Conservation (phyloP, 2,329 filamentous ascomycete species). For the Cercospora beticola region DNA sequence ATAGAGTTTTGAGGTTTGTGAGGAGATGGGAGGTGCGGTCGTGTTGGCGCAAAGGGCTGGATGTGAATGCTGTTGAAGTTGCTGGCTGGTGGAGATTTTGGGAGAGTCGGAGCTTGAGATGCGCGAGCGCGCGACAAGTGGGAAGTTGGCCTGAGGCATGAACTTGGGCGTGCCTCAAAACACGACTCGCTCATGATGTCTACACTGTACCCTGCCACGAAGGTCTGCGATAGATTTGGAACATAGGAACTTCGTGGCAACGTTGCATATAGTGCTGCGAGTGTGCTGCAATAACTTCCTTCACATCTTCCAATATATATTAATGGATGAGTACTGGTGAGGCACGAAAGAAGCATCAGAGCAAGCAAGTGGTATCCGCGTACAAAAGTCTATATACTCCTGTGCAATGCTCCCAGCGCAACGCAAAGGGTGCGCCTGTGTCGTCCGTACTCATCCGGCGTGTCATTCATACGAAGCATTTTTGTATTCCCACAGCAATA, state of each 20-base stretch:
- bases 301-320: background rate
- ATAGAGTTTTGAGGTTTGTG: background rate
- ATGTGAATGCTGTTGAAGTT: background rate
- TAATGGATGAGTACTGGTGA: background rate
- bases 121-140: background rate
- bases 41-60: background rate
- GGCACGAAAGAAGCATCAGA: background rate
- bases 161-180: background rate
- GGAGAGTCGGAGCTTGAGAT: background rate
- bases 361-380: slow-evolving; percentile 16
- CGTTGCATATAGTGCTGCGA: background rate
- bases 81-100: background rate
- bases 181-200: background rate
- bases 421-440: slow-evolving; percentile 5
- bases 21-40: background rate
- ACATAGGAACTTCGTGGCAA: background rate
- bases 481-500: background rate
- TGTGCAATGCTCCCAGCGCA: slow-evolving; percentile 14
- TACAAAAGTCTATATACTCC: slow-evolving; percentile 15
- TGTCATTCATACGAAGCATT: slow-evolving; percentile 12
- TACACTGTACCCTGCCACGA: background rate
- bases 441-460: slow-evolving; percentile 12
- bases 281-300: background rate
- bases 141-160: background rate
- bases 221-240: background rate